Conservation (phyloP, 2,329 filamentous ascomycete species). For the Bertia moriformis region DNA sequence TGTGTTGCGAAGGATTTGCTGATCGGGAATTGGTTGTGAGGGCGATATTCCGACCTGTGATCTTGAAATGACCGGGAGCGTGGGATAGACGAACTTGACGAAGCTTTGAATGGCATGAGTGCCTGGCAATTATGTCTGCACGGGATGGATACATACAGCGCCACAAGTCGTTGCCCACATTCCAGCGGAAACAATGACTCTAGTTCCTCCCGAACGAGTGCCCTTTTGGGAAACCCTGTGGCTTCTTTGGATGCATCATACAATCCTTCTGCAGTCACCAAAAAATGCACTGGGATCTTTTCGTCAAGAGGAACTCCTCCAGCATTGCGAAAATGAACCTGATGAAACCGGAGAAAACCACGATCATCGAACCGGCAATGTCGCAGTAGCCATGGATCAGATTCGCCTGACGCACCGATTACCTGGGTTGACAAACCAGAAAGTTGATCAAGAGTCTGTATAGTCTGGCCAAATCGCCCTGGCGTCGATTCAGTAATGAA, state of each 20-base stretch:
- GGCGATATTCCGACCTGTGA: conserved; percentile 11
- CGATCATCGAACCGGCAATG: conserved; percentile 19
- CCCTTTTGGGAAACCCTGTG: background rate
- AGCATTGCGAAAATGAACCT: conserved; percentile 19
- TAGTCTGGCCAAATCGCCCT: too few relatives aligned
- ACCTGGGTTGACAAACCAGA: conserved; percentile 12
- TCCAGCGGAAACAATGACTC: background rate
- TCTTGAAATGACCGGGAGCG: conserved; percentile 14
- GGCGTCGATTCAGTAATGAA: background rate
- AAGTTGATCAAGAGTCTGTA: conserved; percentile 12
- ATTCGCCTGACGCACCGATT: conserved; percentile 15
- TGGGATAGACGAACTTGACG: conserved; percentile 13
- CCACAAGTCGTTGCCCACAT: background rate
- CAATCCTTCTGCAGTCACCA: conserved; percentile 5
- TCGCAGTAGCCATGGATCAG: conserved; percentile 17
- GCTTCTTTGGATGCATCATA: background rate
- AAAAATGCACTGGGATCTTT: conserved; percentile 15
- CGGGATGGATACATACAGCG: too few relatives aligned
- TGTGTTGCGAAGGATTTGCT: background rate
- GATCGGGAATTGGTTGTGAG: conserved; percentile 8
- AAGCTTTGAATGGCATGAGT: conserved; percentile 7
- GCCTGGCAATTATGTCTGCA: too few relatives aligned
- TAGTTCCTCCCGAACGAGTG: background rate
- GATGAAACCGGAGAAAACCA: conserved; percentile 17
- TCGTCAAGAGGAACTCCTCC: conserved; percentile 17